phyloP scores from a whole-genome alignment of 768 basidiomycete species.

The Tylopilus subfusipes region DNA sequence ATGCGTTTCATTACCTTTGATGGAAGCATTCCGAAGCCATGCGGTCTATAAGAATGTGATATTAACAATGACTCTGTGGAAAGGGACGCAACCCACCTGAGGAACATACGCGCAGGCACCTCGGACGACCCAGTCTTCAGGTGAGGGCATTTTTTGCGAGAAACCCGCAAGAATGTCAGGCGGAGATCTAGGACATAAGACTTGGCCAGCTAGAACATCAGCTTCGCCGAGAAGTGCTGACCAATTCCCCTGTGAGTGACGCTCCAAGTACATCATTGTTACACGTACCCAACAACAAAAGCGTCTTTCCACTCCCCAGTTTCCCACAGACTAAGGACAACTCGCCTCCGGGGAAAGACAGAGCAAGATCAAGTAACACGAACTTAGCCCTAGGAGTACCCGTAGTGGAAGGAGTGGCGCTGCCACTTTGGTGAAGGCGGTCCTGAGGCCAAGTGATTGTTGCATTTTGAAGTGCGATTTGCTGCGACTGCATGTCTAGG shows the following conservation, averaged over 20 bases:
- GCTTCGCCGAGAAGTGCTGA: conserved; percentile 66
- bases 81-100: conserved; percentile 41
- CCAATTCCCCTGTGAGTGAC: conserved; percentile 7
- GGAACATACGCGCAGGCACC: conserved; percentile 88
- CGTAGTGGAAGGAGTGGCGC: conserved; percentile 48
- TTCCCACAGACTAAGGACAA: conserved; percentile 86
- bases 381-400: conserved; percentile 80
- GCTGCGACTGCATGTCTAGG: conserved; percentile 51
- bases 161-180: conserved; percentile 73
- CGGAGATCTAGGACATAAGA: conserved; percentile 80
- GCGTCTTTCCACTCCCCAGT: conserved; percentile 84
- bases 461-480: conserved; percentile 75
- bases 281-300: conserved; percentile 62
- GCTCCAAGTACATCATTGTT: neutral
- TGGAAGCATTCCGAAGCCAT: conserved; percentile 72
- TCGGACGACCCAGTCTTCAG: conserved; percentile 71
- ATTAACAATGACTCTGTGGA: conserved; percentile 2
- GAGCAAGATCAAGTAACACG: conserved; percentile 68
- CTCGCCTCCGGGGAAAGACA: conserved; percentile 76
- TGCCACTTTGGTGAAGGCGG: conserved; percentile 43
- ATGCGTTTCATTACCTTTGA: conserved; percentile 20
- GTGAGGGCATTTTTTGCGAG: conserved; percentile 35
- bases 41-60: conserved; percentile 39
- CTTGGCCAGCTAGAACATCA: conserved; percentile 66
- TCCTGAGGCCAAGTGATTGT: conserved; percentile 92